Conservation (phyloP, 108 stramenopile species). For the Cyclotella sp. region DNA sequence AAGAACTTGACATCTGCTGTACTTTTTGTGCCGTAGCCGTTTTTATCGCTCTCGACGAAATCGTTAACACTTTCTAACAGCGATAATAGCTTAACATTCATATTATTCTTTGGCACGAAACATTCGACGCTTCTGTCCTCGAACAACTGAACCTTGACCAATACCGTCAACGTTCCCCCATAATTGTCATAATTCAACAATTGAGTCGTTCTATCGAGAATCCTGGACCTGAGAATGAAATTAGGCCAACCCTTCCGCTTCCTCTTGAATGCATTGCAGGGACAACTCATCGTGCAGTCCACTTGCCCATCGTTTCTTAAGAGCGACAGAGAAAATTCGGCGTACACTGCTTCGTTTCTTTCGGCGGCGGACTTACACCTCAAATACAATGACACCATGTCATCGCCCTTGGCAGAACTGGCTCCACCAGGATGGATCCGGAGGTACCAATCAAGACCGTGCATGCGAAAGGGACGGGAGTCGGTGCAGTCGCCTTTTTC, state of each 20-base stretch:
- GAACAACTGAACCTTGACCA: constrained; percentile 31
- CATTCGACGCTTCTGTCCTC: constrained; percentile 9
- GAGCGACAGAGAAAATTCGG: constrained; percentile 31
- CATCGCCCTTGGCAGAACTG: not conserved
- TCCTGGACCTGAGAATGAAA: constrained; percentile 19
- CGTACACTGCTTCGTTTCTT: constrained; percentile 4
- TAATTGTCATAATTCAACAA: constrained; percentile 25
- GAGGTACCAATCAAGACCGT: constrained; percentile 36
- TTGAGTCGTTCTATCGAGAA: constrained; percentile 7
- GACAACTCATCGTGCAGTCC: constrained; percentile 17
- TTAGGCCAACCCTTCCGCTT: constrained; percentile 30
- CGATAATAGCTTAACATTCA: constrained; percentile 13
- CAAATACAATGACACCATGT: constrained; percentile 26
- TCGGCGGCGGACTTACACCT: constrained; percentile 33
- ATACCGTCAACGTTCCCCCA: constrained; percentile 15
- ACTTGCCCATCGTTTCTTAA: constrained; percentile 10
- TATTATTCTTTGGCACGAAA: constrained; percentile 34
- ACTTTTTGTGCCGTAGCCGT: not conserved
- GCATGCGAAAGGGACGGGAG: constrained; percentile 20
- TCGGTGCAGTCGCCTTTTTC: constrained; percentile 24
- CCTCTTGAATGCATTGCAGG: constrained; percentile 22
- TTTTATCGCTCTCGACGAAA: not conserved
- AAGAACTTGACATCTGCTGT: constrained; percentile 32
- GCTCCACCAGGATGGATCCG: constrained; percentile 31
- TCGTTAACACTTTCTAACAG: constrained; percentile 5